These are phyloP conservation scores for Chaetothyriales sp. DNA, from an alignment of 2,329 filamentous ascomycete species.

Conservation along the genomic window DNA sequence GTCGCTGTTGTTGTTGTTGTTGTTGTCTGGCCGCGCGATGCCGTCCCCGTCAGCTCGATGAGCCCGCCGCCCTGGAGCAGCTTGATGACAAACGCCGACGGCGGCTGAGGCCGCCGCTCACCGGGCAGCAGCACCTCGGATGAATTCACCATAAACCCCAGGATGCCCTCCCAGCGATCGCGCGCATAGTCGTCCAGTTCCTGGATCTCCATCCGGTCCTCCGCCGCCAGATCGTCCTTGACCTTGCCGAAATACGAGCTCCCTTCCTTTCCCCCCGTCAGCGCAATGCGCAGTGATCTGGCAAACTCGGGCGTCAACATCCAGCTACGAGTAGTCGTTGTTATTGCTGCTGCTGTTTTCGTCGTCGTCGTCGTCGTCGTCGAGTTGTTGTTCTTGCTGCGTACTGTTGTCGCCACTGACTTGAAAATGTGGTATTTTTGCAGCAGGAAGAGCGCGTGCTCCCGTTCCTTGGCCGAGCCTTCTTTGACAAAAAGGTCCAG, in stretches of 20 bases:
- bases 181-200: slow-evolving; percentile 77
- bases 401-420: slow-evolving; percentile 43
- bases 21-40: slow-evolving; percentile 27
- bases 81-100: slow-evolving; percentile 67
- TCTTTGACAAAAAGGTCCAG: slow-evolving; percentile 77
- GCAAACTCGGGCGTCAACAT: slow-evolving; percentile 69
- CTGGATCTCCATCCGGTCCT: slow-evolving; percentile 48
- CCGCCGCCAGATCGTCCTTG: slow-evolving; percentile 44
- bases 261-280: slow-evolving; percentile 73
- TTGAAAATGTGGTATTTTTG: slow-evolving; percentile 74
- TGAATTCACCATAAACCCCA: slow-evolving; percentile 76
- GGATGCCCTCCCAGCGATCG: slow-evolving; percentile 83
- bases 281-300: slow-evolving; percentile 64
- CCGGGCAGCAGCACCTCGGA: slow-evolving; percentile 8
- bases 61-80: slow-evolving; percentile 67
- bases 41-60: slow-evolving; percentile 41
- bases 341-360: no score
- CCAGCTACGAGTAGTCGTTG: slow-evolving; percentile 56
- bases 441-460: slow-evolving; percentile 68
- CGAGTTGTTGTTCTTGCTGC: no score
- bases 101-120: slow-evolving; percentile 20
- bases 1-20: no score
- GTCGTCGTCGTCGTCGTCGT: no score
- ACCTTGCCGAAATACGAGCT: slow-evolving; percentile 75
- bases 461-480: slow-evolving; percentile 53